Percentiles rank a stretch among this genome's conserved stretches.
Conservation (phyloP, 2,329 filamentous ascomycete genomes). For the Nemania sp. region DNA sequence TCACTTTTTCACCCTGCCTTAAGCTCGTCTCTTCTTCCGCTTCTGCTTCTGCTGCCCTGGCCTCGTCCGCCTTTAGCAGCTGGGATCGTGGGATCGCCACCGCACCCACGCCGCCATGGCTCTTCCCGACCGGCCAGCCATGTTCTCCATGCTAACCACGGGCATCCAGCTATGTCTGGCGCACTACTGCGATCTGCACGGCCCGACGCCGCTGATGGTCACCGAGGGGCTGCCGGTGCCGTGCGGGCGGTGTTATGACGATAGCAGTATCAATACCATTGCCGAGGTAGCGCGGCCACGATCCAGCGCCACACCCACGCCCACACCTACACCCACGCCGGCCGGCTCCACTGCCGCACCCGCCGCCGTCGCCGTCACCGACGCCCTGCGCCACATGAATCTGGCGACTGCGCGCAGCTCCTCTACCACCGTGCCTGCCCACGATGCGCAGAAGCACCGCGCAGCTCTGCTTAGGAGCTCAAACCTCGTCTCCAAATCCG, state of each 20-base stretch:
- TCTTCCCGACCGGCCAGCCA: conserved; percentile 27
- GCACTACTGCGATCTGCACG: conserved; percentile 72
- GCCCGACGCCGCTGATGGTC: conserved; percentile 70
- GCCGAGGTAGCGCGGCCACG: conserved; percentile 44
- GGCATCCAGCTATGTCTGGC: conserved; percentile 66
- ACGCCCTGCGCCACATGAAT: conserved; percentile 53
- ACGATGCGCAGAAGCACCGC: conserved; percentile 49
- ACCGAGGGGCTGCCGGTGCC: conserved; percentile 66
- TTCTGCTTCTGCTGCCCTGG: neutral
- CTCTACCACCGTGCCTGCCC: conserved; percentile 49
- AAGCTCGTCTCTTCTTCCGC: neutral
- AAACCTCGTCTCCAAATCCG: conserved; percentile 24
- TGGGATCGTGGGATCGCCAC: conserved; percentile 11
- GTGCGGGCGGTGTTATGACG: conserved; percentile 62
- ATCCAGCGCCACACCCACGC: conserved; percentile 45
- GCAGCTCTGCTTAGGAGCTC: conserved; percentile 47
- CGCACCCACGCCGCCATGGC: conserved; percentile 27
- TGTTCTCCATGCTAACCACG: conserved; percentile 44
- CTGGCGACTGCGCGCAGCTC: conserved; percentile 47
- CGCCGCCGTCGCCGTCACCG: conserved; percentile 49
- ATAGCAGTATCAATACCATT: conserved; percentile 30
- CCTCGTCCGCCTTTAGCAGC: conserved; percentile 6
- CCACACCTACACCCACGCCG: conserved; percentile 32
- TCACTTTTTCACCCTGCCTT: neutral
- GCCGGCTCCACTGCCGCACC: conserved; percentile 42